Base-by-base conservation (phyloP, 176 grass and related monocot genomes). In the Hordeum vulgare region DNA sequence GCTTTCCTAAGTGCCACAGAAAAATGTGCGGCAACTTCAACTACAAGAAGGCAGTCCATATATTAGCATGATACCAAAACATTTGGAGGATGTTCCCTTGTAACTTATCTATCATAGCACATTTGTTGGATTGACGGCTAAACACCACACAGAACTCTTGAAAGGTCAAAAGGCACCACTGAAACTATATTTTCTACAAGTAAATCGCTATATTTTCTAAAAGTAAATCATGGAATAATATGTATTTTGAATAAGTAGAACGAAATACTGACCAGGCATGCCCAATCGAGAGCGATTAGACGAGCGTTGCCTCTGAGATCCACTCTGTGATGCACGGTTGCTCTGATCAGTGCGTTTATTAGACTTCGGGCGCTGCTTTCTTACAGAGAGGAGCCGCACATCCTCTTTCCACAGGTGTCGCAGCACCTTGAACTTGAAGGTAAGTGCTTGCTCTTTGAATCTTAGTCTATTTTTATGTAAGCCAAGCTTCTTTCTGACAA, bases 361-460 rank as follows among this genome's bases (percentile, higher is more conserved):
- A 45, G 95, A 89, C 84, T 98, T 98, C 12, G 88, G 83, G 23
- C 89, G 97, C 34, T 83, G 88, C 73, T 87, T 99, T 71, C 87
- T 94, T 76, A 71, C 68, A 75, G 84, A 80, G 84, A 94, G 84
- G 42, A 94, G 39, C 7, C 80, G 91, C n/a, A 92, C 78, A 85
- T 99, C 97, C 77, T 99, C 91, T 80, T 90, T 94, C 97, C 97
- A 99, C 36, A 96, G 79, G 45, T 92, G 68, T 49, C 87, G 88
- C 68, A 96, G 34, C 78, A 86, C 87, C 86, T 77, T 94, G 77
- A 92, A 99, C 86, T 99, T 99, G 44, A 91, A 87, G 62, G 93
- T 84, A 86, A 99, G 93, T 49, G 85, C 74, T 65, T 78, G 87
- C 61, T 96, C 88, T 81, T 99, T 96, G 74, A 96, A 94, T 84